Percentiles rank a stretch among this genome's conserved stretches.
phyloP scores from a whole-genome alignment of 2,329 filamentous ascomycete species.

The Arthrobotrys sphaeroides region DNA sequence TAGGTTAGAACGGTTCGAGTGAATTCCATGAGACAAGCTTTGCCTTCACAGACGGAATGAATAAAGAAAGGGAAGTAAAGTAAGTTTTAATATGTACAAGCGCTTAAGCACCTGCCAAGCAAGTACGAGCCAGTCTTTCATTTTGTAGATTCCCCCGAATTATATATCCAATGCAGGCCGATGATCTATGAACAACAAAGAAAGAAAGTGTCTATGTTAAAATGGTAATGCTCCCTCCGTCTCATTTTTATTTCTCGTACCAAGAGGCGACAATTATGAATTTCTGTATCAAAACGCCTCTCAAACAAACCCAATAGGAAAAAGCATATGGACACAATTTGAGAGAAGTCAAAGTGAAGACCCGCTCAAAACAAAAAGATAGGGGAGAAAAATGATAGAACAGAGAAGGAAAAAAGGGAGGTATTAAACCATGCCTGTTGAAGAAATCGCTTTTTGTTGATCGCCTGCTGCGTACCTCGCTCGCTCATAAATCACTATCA shows the following conservation, averaged over 20 bases:
- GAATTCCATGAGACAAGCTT: too few relatives aligned
- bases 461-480: not conserved
- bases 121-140: not conserved
- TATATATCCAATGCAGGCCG: slow-evolving; percentile 13
- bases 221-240: not conserved
- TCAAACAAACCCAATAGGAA: not conserved
- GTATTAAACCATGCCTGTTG: slow-evolving; percentile 2
- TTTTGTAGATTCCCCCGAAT: not conserved
- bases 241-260: not conserved
- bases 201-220: not conserved
- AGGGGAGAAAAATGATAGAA: not conserved
- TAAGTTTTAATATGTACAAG: slow-evolving; percentile 3
- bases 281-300: slow-evolving; percentile 24
- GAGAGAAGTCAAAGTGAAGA: slow-evolving; percentile 1
- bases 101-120: not conserved
- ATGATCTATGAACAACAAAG: slow-evolving; percentile 17
- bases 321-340: not conserved
- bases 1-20: too few relatives aligned
- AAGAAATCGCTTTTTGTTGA: slow-evolving; percentile 23
- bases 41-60: too few relatives aligned
- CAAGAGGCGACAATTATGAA: slow-evolving; percentile 8
- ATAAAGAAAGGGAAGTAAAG: not conserved
- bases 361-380: not conserved
- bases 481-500: not conserved
- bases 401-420: not conserved